phyloP scores from a whole-genome alignment of 495 filamentous ascomycete genomes.

The Thermothielavioides terrestris region DNA sequence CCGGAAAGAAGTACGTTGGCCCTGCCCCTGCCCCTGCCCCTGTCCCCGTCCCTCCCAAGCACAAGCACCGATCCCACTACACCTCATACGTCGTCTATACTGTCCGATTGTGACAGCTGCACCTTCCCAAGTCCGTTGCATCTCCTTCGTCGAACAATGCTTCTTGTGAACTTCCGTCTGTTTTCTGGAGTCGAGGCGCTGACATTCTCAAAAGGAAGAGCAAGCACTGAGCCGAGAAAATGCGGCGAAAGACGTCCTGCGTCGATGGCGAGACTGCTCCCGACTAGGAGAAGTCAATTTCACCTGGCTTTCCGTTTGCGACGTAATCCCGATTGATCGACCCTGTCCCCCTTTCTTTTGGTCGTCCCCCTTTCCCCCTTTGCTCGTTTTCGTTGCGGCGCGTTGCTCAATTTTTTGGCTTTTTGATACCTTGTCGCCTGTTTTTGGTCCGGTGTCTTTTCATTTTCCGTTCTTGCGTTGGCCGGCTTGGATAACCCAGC shows the following conservation, averaged over 20 bases:
- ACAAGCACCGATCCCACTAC: conserved; percentile 3
- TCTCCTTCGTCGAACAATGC: not conserved
- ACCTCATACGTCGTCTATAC: not conserved
- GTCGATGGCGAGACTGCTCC: too few relatives aligned
- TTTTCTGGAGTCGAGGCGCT: not conserved
- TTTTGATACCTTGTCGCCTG: conserved; percentile 30
- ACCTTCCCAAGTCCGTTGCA: conserved; percentile 10
- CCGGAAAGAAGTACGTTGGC: conserved; percentile 28
- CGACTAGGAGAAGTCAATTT: too few relatives aligned
- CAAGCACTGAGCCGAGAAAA: not conserved
- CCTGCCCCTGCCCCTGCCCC: not conserved
- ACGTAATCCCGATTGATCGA: not conserved
- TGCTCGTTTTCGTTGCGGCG: not conserved
- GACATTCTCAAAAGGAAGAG: not conserved
- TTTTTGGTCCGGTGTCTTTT: not conserved
- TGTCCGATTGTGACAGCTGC: not conserved
- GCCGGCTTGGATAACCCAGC: conserved; percentile 5
- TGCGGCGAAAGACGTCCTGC: too few relatives aligned
- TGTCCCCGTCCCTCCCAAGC: not conserved
- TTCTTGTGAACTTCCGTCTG: too few relatives aligned
- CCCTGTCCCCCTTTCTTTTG: not conserved
- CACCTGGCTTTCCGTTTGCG: not conserved
- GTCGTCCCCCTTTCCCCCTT: not conserved
- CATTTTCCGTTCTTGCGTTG: not conserved
- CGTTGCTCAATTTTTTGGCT: not conserved